Percentiles rank a stretch among this genome's conserved stretches.
Evolutionary conservation across 1,139 yeast species (phyloP).

Genomic region (Nakaseomyces bracarensis): DNA sequence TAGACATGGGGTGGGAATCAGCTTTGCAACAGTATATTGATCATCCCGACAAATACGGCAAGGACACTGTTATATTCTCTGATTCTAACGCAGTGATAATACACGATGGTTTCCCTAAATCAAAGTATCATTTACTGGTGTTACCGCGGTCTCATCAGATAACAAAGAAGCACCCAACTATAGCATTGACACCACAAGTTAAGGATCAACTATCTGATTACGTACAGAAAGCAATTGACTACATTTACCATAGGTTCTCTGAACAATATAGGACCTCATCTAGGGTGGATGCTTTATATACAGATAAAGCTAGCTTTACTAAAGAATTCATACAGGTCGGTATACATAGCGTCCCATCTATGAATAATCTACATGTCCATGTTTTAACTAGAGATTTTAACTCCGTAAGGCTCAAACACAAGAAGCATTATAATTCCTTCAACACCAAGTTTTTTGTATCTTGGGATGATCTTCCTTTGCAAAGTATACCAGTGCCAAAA

Average conservation of each 20-base stretch:
- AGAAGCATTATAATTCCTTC: constrained; percentile 66
- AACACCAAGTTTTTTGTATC: constrained; percentile 55
- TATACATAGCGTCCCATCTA: constrained; percentile 63
- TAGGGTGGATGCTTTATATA: constrained; percentile 9
- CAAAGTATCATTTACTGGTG: constrained; percentile 52
- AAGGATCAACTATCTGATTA: constrained; percentile 35
- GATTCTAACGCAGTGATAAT: constrained; percentile 52
- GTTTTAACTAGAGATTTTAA: constrained; percentile 58
- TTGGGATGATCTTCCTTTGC: constrained; percentile 39
- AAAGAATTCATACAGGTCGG: constrained; percentile 47
- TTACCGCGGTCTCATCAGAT: constrained; percentile 43
- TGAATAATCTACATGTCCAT: constrained; percentile 64
- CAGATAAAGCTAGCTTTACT: constrained; percentile 24
- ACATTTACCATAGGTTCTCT: constrained; percentile 36
- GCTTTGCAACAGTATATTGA: constrained; percentile 33
- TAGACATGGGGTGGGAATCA: constrained; percentile 25
- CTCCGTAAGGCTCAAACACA: constrained; percentile 48
- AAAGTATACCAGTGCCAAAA: constrained; percentile 15
- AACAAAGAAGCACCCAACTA: constrained; percentile 45
- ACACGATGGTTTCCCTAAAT: constrained; percentile 56
- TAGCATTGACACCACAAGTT: constrained; percentile 38
- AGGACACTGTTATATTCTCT: constrained; percentile 32
- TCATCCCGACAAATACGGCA: constrained; percentile 31
- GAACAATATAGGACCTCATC: constrained; percentile 14
- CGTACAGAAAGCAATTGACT: constrained; percentile 38